These are phyloP conservation scores for Hypoxylon sp. DNA, from an alignment of 2,329 filamentous ascomycete species.

Conservation along the genomic window DNA sequence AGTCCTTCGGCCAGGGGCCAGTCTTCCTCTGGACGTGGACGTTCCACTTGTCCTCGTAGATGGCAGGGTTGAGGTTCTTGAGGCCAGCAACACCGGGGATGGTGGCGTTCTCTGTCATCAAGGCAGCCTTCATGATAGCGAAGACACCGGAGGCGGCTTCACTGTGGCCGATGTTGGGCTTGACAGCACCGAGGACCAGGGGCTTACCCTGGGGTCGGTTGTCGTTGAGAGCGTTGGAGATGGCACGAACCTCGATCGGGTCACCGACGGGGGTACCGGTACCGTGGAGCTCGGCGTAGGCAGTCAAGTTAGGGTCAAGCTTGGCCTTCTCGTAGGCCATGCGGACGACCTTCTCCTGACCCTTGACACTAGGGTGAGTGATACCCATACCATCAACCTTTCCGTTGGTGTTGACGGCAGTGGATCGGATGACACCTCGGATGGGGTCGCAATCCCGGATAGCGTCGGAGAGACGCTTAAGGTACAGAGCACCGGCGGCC, in stretches of 20 bases:
- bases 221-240: constrained; percentile 34
- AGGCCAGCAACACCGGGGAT: constrained; percentile 32
- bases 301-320: constrained; percentile 38
- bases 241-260: constrained; percentile 39
- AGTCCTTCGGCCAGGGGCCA: constrained; percentile 33
- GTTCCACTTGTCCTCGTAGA: constrained; percentile 27
- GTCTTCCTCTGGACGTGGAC: constrained; percentile 30
- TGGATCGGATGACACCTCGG: constrained; percentile 40
- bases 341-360: constrained; percentile 37
- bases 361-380: constrained; percentile 41
- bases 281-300: constrained; percentile 41
- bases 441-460: constrained; percentile 42
- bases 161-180: constrained; percentile 42
- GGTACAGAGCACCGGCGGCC: constrained; percentile 35
- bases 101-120: constrained; percentile 28
- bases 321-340: constrained; percentile 36
- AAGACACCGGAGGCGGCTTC: constrained; percentile 39
- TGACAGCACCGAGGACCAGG: constrained; percentile 36
- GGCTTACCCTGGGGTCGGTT: constrained; percentile 25
- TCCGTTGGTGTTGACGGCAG: constrained; percentile 45
- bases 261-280: constrained; percentile 41
- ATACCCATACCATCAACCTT: constrained; percentile 44
- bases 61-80: constrained; percentile 37
- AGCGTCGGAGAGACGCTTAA: constrained; percentile 44
- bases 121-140: constrained; percentile 35